Conservation (phyloP, 2,329 filamentous ascomycete species). For the Diplocarpon mali region DNA sequence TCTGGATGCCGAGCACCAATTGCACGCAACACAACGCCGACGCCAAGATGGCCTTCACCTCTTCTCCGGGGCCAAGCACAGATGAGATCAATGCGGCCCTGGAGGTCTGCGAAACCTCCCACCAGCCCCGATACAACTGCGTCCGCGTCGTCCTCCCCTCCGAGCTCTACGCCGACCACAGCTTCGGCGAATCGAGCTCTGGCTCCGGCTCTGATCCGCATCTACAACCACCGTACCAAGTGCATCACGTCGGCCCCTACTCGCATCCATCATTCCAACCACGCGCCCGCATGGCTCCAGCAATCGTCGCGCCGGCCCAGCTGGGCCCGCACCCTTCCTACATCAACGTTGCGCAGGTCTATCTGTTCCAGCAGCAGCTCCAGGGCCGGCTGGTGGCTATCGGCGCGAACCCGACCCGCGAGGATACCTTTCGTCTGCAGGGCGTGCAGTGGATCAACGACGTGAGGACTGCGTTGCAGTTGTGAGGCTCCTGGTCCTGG, state of each 20-base stretch:
- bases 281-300: background rate
- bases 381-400: slow-evolving; percentile 60
- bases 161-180: too few species aligned
- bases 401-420: slow-evolving; percentile 63
- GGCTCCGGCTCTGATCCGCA: too few species aligned
- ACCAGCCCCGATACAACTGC: too few species aligned
- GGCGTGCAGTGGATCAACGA: slow-evolving; percentile 85
- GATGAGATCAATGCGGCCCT: too few species aligned
- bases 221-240: background rate
- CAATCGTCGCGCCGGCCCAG: background rate
- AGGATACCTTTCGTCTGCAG: slow-evolving; percentile 71
- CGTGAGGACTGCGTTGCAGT: slow-evolving; percentile 63
- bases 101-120: too few species aligned
- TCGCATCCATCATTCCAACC: background rate
- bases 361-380: slow-evolving; percentile 72
- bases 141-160: too few species aligned
- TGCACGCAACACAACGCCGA: too few species aligned
- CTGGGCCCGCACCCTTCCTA: slow-evolving; percentile 25
- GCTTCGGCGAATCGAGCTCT: too few species aligned
- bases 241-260: background rate
- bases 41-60: too few species aligned
- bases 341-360: slow-evolving; percentile 44
- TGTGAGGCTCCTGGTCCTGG: slow-evolving; percentile 45
- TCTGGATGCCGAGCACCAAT: too few species aligned
- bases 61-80: too few species aligned